Percentiles rank a stretch among this genome's conserved stretches.
phyloP scores from a whole-genome alignment of 2,329 filamentous ascomycete species.

The Fusarium sp. region DNA sequence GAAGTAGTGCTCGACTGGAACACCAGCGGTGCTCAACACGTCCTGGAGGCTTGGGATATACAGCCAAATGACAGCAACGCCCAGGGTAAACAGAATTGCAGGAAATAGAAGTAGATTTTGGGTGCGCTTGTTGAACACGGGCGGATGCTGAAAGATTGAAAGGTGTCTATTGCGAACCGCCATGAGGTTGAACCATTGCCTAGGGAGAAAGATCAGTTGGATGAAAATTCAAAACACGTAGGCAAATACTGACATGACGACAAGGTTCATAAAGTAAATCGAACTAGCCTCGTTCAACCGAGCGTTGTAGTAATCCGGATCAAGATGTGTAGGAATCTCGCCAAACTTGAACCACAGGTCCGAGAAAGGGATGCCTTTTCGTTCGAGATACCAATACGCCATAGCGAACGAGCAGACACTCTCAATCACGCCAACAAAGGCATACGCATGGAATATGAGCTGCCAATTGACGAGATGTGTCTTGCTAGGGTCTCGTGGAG shows the following conservation, averaged over 20 bases:
- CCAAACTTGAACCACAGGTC: neutral
- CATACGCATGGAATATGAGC: neutral
- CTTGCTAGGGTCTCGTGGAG: neutral
- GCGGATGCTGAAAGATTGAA: neutral
- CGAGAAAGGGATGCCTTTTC: neutral
- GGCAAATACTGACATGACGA: neutral
- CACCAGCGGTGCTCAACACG: neutral
- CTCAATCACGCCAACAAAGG: neutral
- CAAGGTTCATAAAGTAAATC: neutral
- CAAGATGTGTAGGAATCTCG: neutral
- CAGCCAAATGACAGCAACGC: neutral
- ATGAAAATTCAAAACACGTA: too few species aligned
- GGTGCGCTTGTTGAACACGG: neutral
- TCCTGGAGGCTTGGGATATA: neutral
- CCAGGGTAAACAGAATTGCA: neutral
- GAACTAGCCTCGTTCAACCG: neutral
- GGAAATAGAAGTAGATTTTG: neutral
- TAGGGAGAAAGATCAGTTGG: neutral
- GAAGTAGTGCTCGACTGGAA: neutral
- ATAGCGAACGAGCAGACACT: neutral
- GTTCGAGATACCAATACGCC: neutral
- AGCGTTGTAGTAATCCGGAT: neutral
- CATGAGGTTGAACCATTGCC: neutral
- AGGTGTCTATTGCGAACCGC: neutral
- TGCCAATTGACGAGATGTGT: neutral